Conservation (phyloP, 140 eudicot genomes). For the Senecio squalidus region DNA sequence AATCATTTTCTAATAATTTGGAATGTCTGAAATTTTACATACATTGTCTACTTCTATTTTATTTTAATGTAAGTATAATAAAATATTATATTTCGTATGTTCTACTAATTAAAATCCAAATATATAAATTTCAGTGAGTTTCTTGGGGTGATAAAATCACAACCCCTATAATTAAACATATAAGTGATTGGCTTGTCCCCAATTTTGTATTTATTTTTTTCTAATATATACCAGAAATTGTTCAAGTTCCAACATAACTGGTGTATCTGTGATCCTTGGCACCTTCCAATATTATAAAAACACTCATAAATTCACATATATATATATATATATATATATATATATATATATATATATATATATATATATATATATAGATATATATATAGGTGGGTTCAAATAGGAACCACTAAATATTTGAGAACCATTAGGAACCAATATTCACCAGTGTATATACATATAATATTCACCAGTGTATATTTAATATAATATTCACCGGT, state of each 20-base stretch:
- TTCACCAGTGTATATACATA: no score
- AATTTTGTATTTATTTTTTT: conserved; percentile 3
- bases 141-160: conserved; percentile 50
- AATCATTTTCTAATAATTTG: conserved; percentile 21
- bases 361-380: no score
- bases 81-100: neutral
- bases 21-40: conserved; percentile 17
- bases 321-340: neutral
- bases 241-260: conserved; percentile 52
- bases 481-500: no score
- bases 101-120: conserved; percentile 26
- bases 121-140: conserved; percentile 53
- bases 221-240: conserved; percentile 19
- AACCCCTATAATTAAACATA: conserved; percentile 33
- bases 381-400: no score
- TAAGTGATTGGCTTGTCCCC: conserved; percentile 27
- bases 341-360: neutral
- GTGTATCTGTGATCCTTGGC: conserved; percentile 33
- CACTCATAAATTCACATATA: neutral
- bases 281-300: conserved; percentile 3
- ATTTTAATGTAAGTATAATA: neutral
- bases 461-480: no score
- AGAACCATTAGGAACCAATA: no score
- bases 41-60: conserved; percentile 10
- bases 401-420: no score